Base-by-base conservation (phyloP, 495 filamentous ascomycete genomes). In the Penicillium pulvis region DNA sequence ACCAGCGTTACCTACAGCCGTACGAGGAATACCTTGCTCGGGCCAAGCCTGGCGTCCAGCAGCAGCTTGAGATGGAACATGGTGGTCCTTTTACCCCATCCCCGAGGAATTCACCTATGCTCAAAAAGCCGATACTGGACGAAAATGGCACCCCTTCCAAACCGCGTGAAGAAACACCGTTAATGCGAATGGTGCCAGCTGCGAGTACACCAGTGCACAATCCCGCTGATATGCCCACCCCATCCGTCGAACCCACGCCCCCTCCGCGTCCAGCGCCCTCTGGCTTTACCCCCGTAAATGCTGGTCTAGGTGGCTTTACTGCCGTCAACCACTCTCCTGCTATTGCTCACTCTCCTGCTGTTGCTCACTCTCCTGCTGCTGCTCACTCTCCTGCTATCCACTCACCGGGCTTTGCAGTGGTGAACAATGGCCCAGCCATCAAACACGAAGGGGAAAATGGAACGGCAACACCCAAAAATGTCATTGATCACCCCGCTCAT, bases 21-120 rank as follows among this genome's bases (percentile, higher is more conserved):
- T 99, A 97, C 68, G 94, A 99, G 74, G 92, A 97, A 59, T 99
- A 96, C 69, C 80, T 99, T 28, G 85, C 88, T 45, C 79, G 92
- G 31, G 93, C 92, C 43, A 99, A 97, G 72, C 94, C 95, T 6
- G 90, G 92, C n/a, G 92, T 99, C 2, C 93, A 97, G 62, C 91
- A 96, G 69, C 91, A 96, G 71, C 80, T 97, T 28, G 95, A 99
- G 66, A 81, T 89, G 35, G 92, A 97, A 71, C 89, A 96, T 70
- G 95, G 95, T 63, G 94, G 94, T 2, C 93, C 93, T 14, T 85
- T 92, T 47, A 97, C 93, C 0, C 93, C 94, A 11, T 96, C 93
- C n/a, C 91, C 93, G 5, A 88, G 86, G 10, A 85, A 85, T 19
- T 96, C 91, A 36, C 92, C 93, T 10, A 80, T 93, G 71, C 61